Evolutionary conservation across 352 stramenopile species (phyloP), one percentile per base, ranked within the genome.

Genomic region (Albugo laibachii): DNA sequence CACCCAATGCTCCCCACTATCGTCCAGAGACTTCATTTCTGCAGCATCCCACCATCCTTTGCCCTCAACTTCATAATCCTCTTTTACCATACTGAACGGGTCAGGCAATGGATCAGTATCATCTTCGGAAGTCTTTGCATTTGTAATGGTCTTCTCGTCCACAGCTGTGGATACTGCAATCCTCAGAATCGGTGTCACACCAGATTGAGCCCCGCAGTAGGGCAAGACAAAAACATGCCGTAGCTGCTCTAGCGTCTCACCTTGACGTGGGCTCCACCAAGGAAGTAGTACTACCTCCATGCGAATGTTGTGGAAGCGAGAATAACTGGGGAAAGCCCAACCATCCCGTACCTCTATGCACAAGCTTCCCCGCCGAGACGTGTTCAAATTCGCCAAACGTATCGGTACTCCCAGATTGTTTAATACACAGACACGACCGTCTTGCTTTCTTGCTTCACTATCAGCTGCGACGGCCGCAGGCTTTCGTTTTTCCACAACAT

Each of bases 371-470:
- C 77, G 62, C 16, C 82, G 71, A 1, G 78, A 91, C 0, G 80
- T 93, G 43, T 91, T 91, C 15, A 93, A 53, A 49, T 93, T 91
- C 3, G 80, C 80, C 13, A 93, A 65, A 5, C 78, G 77, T 60
- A 93, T 91, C 2, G 80, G 75, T 36, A 88, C 78, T 31, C 79
- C 79, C 1, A 92, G 62, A 44, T 88, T 92, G 52, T 92, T 92
- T 6, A 89, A 59, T n/a, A 92, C 79, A 41, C 71, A 87, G 11
- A 92, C 79, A 27, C 79, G 69, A 1, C 77, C 77, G 39, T 86
- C 68, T 44, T 86, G 77, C 53, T 88, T 85, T 57, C 79, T 87
- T 3, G 78, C 74, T 53, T 86, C 73, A 1, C 66, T 74, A 45
- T 89, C 74, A 14, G 77, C 74, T 24, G 77, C 77, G 5, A 86